Base-by-base conservation (phyloP, 345 rosid species). In the Gossypium anomalum region DNA sequence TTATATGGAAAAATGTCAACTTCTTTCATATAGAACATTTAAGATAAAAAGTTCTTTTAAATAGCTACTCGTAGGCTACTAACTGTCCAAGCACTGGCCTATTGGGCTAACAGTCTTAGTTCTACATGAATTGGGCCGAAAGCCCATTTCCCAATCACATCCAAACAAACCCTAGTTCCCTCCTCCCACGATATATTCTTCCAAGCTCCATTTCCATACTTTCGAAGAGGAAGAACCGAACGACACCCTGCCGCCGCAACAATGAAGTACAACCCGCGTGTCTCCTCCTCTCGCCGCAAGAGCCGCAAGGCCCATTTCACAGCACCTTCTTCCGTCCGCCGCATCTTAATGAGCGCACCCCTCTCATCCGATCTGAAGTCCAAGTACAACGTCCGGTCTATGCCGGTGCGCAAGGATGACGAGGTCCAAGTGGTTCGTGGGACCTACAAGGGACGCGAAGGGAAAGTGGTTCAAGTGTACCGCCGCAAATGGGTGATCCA, bases 401-500 rank as follows among this genome's bases (percentile, higher is more conserved):
- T 91, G 92, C 94, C 94, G 29, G 82, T 91, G 7, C 92, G 94
- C 56, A 91, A 91, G 72, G 97, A 91, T 79, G 97, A 91, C 65
- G 97, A 91, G 84, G 92, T 91, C 0, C 92, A 88, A 86, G 87
- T 91, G 7, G 92, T 89, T 2, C 92, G 97, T 3, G 97, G 97
- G 0, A 89, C 97, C 2, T 91, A 78, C 87, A 91, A 89, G 67
- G 97, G 97, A 11, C 91, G 97, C 20, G 94, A 91, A 48, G 97
- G 97, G 2, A 91, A 91, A 68, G 94, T 91, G 0, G 94, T 91
- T 1, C 94, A 88, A 78, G 94, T 91, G 0, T 91, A 91, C 84
- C 91, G 94, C 60, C 81, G 88, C 15, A 91, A 91, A 53, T 91
- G 97, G 97, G 97, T 89, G 60, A 89, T 91, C 76, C 97, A 91